Evolutionary conservation across 2,329 filamentous ascomycete species (phyloP).

Genomic region (Fusarium sulawesiense): DNA sequence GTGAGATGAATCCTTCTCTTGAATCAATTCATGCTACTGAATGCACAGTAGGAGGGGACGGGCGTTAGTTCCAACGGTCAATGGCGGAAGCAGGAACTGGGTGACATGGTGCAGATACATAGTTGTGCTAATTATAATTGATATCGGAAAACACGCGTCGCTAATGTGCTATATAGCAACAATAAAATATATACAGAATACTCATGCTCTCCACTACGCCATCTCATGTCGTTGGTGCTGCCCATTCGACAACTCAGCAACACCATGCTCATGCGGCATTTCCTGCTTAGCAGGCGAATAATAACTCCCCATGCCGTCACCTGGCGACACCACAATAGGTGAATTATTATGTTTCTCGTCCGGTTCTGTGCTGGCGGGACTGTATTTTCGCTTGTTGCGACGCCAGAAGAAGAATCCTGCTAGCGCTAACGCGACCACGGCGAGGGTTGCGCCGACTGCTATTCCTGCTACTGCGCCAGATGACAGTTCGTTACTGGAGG

Average conservation of each 20-base stretch:
- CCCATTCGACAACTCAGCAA: not conserved
- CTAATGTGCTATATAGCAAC: not conserved
- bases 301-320: not conserved
- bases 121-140: not conserved
- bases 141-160: conserved; percentile 1
- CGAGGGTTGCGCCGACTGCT: conserved; percentile 9
- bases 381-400: conserved; percentile 13
- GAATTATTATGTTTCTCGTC: not conserved
- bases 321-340: not conserved
- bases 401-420: conserved; percentile 26
- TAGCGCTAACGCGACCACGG: conserved; percentile 8
- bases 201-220: not conserved
- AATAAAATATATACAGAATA: not conserved
- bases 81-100: not conserved
- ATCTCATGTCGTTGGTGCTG: conserved; percentile 17
- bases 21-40: not conserved
- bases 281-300: not conserved
- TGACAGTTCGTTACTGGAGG: not conserved
- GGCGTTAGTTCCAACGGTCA: not conserved
- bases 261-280: not conserved
- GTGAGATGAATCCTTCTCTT: not conserved
- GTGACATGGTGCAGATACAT: no score
- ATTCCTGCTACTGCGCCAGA: conserved; percentile 23
- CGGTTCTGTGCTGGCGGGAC: not conserved
- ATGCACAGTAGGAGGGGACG: fast-evolving